Evolutionary conservation across 2,329 filamentous ascomycete genomes (phyloP).

Genomic region (Exophiala bonariae): DNA sequence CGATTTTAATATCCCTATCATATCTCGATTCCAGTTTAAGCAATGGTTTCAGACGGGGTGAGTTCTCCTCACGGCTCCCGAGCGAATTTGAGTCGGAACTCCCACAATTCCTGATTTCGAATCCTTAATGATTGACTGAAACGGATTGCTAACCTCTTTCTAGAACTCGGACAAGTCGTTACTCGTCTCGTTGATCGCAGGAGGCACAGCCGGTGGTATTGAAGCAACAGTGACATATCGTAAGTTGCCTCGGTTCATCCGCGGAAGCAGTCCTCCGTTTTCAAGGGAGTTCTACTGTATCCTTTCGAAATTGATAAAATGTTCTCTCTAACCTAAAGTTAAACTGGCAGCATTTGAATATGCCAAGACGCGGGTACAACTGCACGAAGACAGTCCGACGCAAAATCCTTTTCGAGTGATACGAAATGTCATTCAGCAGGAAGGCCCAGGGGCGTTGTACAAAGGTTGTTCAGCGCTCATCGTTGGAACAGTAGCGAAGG

Average conservation of each 20-base stretch:
- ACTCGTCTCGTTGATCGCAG: slow-evolving; percentile 50
- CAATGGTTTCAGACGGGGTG: slow-evolving; percentile 18
- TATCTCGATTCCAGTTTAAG: background rate
- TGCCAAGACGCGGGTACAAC: slow-evolving; percentile 64
- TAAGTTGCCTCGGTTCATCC: slow-evolving; percentile 8
- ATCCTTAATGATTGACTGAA: too few species aligned
- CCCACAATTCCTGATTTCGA: background rate
- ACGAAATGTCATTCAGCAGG: slow-evolving; percentile 52
- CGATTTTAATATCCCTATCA: too few species aligned
- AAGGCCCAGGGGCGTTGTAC: slow-evolving; percentile 61
- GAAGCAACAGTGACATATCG: slow-evolving; percentile 50
- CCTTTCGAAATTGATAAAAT: too few species aligned
- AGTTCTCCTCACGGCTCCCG: background rate
- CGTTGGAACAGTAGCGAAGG: slow-evolving; percentile 63
- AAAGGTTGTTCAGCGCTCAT: slow-evolving; percentile 64
- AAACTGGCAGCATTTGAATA: slow-evolving; percentile 66
- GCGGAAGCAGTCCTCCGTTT: background rate
- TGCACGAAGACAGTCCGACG: slow-evolving; percentile 46
- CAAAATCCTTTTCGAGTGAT: slow-evolving; percentile 62
- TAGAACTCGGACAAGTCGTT: slow-evolving; percentile 30
- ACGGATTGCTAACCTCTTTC: slow-evolving; percentile 2
- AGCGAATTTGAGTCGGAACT: background rate
- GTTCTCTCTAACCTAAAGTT: too few species aligned
- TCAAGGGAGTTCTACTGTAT: background rate
- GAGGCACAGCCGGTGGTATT: slow-evolving; percentile 54